phyloP scores from a whole-genome alignment of 352 stramenopile genomes.

The Pythium scleroteichum region DNA sequence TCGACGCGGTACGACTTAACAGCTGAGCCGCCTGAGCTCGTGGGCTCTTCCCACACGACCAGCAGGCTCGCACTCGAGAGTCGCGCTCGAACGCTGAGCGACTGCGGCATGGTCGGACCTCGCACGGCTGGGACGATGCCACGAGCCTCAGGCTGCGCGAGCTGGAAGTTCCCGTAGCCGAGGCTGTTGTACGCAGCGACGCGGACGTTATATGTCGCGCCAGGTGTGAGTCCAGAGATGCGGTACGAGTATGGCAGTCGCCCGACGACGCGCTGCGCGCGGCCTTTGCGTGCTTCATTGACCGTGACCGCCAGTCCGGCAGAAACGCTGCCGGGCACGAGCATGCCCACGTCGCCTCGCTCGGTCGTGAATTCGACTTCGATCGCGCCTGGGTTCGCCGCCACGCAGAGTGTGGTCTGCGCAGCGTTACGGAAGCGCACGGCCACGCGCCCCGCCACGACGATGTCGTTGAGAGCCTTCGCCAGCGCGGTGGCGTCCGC shows the following conservation, averaged over 20 bases:
- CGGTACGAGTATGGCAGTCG: constrained; percentile 84
- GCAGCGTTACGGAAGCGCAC: constrained; percentile 41
- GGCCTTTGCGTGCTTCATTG: constrained; percentile 53
- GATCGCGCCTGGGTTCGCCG: constrained; percentile 31
- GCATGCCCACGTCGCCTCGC: constrained; percentile 47
- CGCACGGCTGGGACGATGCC: constrained; percentile 40
- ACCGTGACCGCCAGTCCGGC: constrained; percentile 14
- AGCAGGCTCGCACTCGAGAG: constrained; percentile 61
- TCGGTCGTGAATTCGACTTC: constrained; percentile 60
- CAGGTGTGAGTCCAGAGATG: constrained; percentile 70
- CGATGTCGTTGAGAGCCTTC: constrained; percentile 53
- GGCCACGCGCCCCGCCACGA: constrained; percentile 57
- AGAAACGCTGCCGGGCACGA: constrained; percentile 19
- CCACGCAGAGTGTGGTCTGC: constrained; percentile 54
- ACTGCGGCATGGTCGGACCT: constrained; percentile 67
- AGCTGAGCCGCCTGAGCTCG: constrained; percentile 74
- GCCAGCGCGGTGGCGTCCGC: constrained; percentile 41
- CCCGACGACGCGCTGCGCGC: constrained; percentile 55
- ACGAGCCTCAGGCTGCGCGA: constrained; percentile 32
- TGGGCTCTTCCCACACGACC: constrained; percentile 76
- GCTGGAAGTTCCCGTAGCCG: constrained; percentile 85
- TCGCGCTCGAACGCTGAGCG: constrained; percentile 77
- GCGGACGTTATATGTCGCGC: constrained; percentile 86
- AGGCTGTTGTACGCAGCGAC: constrained; percentile 94
- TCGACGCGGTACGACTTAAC: constrained; percentile 92